Percentiles rank a stretch among this genome's conserved stretches.
Evolutionary conservation across 805 yeast genomes (phyloP).

Genomic region (Kodamaea hsintzibuensis): DNA sequence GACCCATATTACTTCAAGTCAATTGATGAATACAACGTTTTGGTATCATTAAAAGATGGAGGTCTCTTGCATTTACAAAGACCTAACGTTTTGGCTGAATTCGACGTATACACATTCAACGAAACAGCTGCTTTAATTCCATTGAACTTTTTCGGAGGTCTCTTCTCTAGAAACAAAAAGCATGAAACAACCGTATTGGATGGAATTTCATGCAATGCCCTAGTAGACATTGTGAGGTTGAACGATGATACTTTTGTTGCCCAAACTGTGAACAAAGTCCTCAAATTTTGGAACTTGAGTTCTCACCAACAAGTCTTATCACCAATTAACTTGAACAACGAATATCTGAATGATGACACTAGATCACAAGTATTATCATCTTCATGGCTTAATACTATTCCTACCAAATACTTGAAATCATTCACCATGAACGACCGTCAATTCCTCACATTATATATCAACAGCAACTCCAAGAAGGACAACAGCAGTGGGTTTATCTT

Average conservation of each 20-base stretch:
- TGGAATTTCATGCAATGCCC: conserved; percentile 42
- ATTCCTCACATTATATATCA: conserved; percentile 20
- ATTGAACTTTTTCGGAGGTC: conserved; percentile 27
- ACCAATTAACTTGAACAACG: conserved; percentile 17
- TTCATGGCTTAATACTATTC: conserved; percentile 31
- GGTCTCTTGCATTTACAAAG: conserved; percentile 61
- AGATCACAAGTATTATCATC: conserved; percentile 1
- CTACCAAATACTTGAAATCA: conserved; percentile 31
- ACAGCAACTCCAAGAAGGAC: conserved; percentile 15
- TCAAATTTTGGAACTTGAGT: conserved; percentile 62
- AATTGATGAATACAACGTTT: conserved; percentile 42
- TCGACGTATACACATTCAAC: conserved; percentile 52
- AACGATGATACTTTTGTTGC: conserved; percentile 45
- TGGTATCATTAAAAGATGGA: conserved; percentile 75
- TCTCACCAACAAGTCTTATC: conserved; percentile 27
- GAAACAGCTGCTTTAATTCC: conserved; percentile 43
- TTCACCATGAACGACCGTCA: conserved; percentile 10
- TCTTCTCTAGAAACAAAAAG: conserved; percentile 17
- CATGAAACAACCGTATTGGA: conserved; percentile 25
- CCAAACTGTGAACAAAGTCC: conserved; percentile 51
- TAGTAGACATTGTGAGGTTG: conserved; percentile 42
- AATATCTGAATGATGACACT: conserved; percentile 1
- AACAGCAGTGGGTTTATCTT: conserved; percentile 22
- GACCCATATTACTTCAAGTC: conserved; percentile 54
- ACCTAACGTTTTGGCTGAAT: conserved; percentile 23